These are phyloP conservation scores for Phaeosphaeriaceae sp. DNA, from an alignment of 2,329 filamentous ascomycete species.

Conservation along the genomic window DNA sequence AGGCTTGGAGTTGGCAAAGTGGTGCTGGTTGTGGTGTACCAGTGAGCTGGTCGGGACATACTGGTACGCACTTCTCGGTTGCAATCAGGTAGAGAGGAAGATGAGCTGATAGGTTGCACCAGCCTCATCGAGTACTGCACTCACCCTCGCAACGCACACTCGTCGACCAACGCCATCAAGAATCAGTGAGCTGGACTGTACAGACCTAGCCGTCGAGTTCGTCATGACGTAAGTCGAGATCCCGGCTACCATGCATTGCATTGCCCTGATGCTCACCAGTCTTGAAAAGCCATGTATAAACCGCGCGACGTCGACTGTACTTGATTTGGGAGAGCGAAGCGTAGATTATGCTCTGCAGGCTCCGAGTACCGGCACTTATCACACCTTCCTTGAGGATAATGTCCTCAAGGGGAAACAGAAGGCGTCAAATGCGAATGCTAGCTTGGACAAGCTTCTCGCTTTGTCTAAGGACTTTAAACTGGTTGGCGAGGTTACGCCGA, in stretches of 20 bases:
- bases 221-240: neutral
- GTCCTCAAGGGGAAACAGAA: neutral
- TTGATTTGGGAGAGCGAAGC: neutral
- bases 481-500: conserved; percentile 40
- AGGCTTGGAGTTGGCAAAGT: neutral
- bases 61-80: neutral
- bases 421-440: conserved; percentile 4
- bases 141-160: neutral
- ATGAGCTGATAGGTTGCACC: neutral
- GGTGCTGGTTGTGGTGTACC: neutral
- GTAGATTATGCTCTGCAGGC: neutral
- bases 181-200: neutral
- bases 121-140: neutral
- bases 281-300: neutral
- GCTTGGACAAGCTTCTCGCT: conserved; percentile 27
- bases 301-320: neutral
- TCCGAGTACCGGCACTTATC: neutral
- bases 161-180: neutral
- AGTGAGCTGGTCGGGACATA: neutral
- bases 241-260: neutral
- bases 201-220: neutral
- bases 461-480: conserved; percentile 24
- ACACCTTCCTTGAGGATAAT: neutral
- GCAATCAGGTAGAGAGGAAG: neutral
- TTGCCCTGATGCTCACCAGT: neutral